Evolutionary conservation across 2,329 filamentous ascomycete genomes (phyloP).

Genomic region (Gnomoniopsis smithogilvyi): DNA sequence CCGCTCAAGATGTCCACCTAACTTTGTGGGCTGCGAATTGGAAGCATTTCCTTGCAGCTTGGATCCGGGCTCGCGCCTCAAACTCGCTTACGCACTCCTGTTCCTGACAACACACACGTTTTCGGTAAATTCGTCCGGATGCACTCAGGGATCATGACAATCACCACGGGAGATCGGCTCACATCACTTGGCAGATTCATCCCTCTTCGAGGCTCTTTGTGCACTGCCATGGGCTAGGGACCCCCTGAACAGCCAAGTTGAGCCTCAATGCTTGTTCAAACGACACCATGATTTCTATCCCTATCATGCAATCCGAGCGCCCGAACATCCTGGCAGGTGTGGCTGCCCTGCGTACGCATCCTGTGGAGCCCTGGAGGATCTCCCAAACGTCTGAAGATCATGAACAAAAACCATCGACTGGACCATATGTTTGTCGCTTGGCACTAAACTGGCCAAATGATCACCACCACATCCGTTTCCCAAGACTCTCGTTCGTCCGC

Average conservation of each 20-base stretch:
- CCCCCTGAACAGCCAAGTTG: not conserved
- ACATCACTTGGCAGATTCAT: not conserved
- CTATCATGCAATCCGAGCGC: not conserved
- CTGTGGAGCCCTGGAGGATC: not conserved
- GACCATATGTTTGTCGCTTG: not conserved
- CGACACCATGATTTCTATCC: not conserved
- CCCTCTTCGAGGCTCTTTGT: not conserved
- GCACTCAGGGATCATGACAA: not conserved
- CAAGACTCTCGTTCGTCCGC: not conserved
- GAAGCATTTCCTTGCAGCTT: too few relatives aligned
- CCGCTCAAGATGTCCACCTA: too few relatives aligned
- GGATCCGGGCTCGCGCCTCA: not conserved
- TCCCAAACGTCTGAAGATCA: conserved; percentile 4
- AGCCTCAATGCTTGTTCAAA: conserved; percentile 6
- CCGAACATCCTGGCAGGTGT: not conserved
- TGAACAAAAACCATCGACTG: not conserved
- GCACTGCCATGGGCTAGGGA: not conserved
- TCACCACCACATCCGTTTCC: not conserved
- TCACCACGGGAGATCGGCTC: conserved; percentile 5
- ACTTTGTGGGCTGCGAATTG: too few relatives aligned
- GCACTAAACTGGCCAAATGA: not conserved
- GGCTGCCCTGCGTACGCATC: not conserved
- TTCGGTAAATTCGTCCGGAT: not conserved
- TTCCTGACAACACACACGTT: not conserved
- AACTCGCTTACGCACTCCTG: conserved; percentile 1